Conservation (phyloP, 2,329 filamentous ascomycete genomes). For the Apiospora pterosperma region DNA sequence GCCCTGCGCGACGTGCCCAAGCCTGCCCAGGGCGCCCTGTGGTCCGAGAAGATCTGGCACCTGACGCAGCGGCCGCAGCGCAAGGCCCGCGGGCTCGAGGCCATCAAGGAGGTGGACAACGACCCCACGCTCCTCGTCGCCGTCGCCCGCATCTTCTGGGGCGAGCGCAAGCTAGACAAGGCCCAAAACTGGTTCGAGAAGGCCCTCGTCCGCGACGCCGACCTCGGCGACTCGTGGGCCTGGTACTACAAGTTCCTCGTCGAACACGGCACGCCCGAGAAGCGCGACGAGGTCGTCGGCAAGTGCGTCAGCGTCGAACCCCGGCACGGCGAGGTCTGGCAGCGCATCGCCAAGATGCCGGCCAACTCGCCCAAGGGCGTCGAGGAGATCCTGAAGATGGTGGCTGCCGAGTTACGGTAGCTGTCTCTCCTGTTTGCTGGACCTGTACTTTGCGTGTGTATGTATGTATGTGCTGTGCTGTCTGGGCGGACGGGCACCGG, state of each 20-base stretch:
- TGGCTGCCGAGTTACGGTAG: constrained; percentile 50
- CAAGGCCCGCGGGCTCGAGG: constrained; percentile 86
- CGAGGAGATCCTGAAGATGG: constrained; percentile 81
- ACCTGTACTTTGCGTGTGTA: neutral
- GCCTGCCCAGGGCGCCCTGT: constrained; percentile 69
- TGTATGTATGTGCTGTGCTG: neutral
- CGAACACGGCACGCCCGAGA: constrained; percentile 93
- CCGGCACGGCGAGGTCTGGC: constrained; percentile 90
- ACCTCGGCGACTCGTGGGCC: constrained; percentile 90
- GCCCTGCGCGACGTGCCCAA: constrained; percentile 88
- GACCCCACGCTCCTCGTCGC: constrained; percentile 87
- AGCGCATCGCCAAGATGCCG: constrained; percentile 80
- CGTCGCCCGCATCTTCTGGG: constrained; percentile 94
- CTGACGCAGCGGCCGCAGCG: constrained; percentile 88
- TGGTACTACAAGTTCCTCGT: constrained; percentile 95
- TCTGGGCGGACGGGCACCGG: neutral
- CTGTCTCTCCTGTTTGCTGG: neutral
- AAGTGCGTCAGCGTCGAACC: constrained; percentile 85
- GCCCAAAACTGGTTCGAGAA: constrained; percentile 98
- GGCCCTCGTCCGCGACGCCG: constrained; percentile 81
- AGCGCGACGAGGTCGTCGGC: constrained; percentile 75
- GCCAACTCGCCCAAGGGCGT: constrained; percentile 69
- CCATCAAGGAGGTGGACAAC: constrained; percentile 95
- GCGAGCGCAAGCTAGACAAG: constrained; percentile 86
- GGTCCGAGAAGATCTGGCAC: constrained; percentile 94